Conservation (phyloP, 2,329 filamentous ascomycete genomes). For the Diaporthe helianthi region DNA sequence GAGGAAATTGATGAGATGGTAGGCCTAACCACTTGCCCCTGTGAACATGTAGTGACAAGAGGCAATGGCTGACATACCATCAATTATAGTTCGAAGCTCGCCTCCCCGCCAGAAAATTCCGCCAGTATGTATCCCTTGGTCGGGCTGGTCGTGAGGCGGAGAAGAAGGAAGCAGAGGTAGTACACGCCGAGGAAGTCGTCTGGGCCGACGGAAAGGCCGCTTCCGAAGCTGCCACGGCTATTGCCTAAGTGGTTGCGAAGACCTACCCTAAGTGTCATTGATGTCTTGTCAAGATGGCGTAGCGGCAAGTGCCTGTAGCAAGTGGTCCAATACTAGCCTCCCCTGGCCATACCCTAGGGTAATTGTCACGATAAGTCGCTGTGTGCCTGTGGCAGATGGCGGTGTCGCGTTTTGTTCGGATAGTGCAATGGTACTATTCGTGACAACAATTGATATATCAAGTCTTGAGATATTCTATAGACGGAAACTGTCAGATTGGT, state of each 20-base stretch:
- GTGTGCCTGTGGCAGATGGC: no score
- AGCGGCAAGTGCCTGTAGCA: not conserved
- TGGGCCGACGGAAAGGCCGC: constrained; percentile 26
- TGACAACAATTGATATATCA: no score
- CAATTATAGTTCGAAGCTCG: constrained; percentile 44
- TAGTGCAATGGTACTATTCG: no score
- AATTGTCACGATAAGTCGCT: no score
- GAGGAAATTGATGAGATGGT: constrained; percentile 65
- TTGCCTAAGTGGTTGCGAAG: not conserved
- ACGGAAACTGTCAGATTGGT: no score
- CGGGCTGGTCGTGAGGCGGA: constrained; percentile 18
- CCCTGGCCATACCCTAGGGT: no score
- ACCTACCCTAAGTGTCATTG: no score
- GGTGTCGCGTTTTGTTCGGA: no score
- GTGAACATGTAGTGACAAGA: not conserved
- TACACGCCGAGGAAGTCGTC: constrained; percentile 31
- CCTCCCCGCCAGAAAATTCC: constrained; percentile 52
- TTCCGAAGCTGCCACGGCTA: constrained; percentile 18
- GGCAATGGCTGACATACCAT: not conserved
- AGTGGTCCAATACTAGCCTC: not conserved
- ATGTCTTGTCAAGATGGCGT: no score
- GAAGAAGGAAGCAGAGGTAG: constrained; percentile 31
- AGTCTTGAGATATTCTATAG: no score
- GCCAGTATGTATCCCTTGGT: constrained; percentile 44
- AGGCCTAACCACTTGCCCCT: constrained; percentile 21